Base-by-base conservation (phyloP, 2,329 filamentous ascomycete genomes). In the Biscogniauxia sp. region DNA sequence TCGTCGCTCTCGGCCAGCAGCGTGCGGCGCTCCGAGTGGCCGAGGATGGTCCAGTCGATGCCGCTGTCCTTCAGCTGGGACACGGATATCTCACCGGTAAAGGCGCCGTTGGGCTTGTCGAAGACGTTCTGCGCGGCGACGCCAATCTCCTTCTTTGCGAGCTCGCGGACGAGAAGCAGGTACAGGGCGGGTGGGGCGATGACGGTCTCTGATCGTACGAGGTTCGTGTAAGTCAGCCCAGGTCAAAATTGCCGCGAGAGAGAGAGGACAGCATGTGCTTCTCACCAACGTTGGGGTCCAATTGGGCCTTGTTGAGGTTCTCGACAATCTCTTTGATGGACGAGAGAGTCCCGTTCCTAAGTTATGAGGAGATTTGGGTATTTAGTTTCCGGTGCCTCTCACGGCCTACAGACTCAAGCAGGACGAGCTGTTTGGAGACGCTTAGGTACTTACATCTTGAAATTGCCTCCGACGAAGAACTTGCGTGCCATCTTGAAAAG, bases 381-480 rank as follows among this genome's bases (percentile, higher is more conserved):
- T 51, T 57, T 45, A 37, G 13, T 56, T 55, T 49, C 53, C 19
- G 51, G 57, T 58, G 55, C 54, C 58, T 56, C 41, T 28, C 56
- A 55, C 61, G 65, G 66, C 64, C 11, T 4, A 32, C 7, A 13
- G 4, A 32, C 11, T 23, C 2, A 61, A 66, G 67, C 65, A 69
- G 65, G 62, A 65, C 23, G 23, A 23, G 23, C 28, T 32, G 64
- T 59, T 70, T 61, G 70, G 67, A 67, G 67, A 62, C 70, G 63
- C 66, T 57, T 45, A 23, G 23, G 23, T 23, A 78, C 85, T 76
- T 82, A 96, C 93, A 98, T 98, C 87, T 99, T 98, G 84, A 98
- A 98, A 89, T 99, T 99, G 77, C 93, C 93, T 79, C 93, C 93
- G 79, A 97, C 91, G 79, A 97, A 96, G 85, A 96, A 97, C 84